Conservation (phyloP, 2,329 filamentous ascomycete genomes). For the Teratosphaeriaceae sp. region DNA sequence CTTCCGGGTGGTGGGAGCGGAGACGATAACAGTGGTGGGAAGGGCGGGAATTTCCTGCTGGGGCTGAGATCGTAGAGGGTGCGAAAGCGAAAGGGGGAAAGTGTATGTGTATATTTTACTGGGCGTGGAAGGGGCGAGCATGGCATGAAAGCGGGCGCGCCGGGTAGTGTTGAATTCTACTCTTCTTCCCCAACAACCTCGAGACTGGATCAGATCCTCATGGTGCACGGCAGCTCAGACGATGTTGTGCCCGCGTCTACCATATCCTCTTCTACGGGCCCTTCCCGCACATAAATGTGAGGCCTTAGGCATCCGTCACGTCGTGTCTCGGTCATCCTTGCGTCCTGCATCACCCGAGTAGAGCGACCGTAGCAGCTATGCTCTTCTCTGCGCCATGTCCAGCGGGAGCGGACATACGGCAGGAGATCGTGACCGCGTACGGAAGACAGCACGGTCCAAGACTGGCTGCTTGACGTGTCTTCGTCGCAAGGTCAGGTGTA, state of each 20-base stretch:
- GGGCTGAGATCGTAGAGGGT: conserved; percentile 50
- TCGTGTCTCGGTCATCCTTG: no score
- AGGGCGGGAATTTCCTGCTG: conserved; percentile 55
- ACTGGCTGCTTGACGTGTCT: conserved; percentile 2
- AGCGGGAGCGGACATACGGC: no score
- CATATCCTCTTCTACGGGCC: no score
- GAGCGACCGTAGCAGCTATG: no score
- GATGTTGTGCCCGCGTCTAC: no score
- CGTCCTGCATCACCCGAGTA: no score
- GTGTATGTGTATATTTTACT: neutral
- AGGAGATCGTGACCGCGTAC: neutral
- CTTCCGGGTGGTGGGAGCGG: conserved; percentile 64
- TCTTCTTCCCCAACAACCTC: no score
- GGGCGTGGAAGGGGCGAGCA: neutral
- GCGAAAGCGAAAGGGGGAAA: neutral
- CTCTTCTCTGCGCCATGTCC: no score
- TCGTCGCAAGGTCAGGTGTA: conserved; percentile 47
- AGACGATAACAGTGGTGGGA: conserved; percentile 46
- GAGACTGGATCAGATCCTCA: no score
- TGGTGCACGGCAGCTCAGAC: no score
- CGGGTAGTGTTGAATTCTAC: neutral
- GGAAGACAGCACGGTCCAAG: conserved; percentile 1
- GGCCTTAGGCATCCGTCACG: no score
- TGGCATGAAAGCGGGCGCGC: neutral
- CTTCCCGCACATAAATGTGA: no score